Evolutionary conservation across 1,139 yeast genomes (phyloP).

Genomic region (Magnusiomyces suaveolens): DNA sequence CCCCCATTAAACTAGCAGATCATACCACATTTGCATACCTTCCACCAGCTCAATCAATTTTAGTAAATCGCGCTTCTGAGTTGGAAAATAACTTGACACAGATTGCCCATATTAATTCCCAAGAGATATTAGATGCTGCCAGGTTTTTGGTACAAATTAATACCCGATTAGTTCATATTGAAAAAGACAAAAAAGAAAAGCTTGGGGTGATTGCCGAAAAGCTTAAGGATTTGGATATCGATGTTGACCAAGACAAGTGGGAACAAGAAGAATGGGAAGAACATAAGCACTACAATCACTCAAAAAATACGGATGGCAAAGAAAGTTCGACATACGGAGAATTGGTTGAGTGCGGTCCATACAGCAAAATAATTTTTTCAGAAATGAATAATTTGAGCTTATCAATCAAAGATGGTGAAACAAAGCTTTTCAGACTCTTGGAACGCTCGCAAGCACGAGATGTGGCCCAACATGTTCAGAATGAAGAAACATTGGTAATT

Average conservation of each 20-base stretch:
- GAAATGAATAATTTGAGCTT: background rate
- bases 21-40: background rate
- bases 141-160: background rate
- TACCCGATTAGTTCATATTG: background rate
- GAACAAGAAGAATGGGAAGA: background rate
- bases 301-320: background rate
- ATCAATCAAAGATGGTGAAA: background rate
- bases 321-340: background rate
- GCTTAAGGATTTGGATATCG: background rate
- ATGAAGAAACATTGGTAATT: conserved; percentile 37
- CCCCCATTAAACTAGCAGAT: background rate
- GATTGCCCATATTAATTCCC: background rate
- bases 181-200: background rate
- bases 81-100: background rate
- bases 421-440: conserved; percentile 36
- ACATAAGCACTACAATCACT: background rate
- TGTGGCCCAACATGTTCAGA: conserved; percentile 40
- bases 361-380: background rate
- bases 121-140: background rate
- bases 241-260: background rate
- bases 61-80: background rate
- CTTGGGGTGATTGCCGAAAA: background rate
- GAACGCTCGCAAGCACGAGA: conserved; percentile 51
- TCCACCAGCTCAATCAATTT: background rate
- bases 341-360: background rate